phyloP scores from a whole-genome alignment of 805 yeast species.

The Wickerhamiella australiensis region DNA sequence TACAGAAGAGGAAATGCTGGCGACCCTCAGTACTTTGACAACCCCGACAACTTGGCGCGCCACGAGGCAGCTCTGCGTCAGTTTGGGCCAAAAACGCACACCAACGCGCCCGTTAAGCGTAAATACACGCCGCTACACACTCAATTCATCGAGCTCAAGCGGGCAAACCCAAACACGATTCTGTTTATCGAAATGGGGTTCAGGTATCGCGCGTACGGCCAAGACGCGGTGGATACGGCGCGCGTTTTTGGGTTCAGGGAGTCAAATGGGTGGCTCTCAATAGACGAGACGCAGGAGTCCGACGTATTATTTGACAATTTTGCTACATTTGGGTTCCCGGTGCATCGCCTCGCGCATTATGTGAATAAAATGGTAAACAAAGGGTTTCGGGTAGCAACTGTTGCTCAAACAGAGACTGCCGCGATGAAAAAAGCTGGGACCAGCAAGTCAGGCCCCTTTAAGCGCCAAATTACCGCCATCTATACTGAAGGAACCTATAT shows the following conservation, averaged over 20 bases:
- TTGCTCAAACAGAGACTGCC: constrained; percentile 72
- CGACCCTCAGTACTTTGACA: constrained; percentile 4
- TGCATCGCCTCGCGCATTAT: constrained; percentile 59
- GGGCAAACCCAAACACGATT: constrained; percentile 49
- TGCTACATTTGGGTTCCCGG: constrained; percentile 82
- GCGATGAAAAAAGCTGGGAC: constrained; percentile 49
- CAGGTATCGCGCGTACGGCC: constrained; percentile 75
- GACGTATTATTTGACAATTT: constrained; percentile 45
- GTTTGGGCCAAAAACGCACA: constrained; percentile 8
- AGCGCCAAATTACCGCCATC: constrained; percentile 53
- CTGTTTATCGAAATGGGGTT: constrained; percentile 84
- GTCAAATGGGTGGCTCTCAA: constrained; percentile 51
- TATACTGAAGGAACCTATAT: constrained; percentile 78
- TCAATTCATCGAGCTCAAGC: constrained; percentile 60
- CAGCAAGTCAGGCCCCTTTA: constrained; percentile 48
- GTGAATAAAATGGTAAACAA: constrained; percentile 55
- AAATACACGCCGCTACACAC: constrained; percentile 59
- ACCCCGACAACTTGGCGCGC: constrained; percentile 5
- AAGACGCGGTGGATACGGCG: constrained; percentile 67
- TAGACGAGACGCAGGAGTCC: constrained; percentile 39
- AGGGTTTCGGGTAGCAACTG: constrained; percentile 78
- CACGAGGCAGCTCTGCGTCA: neutral
- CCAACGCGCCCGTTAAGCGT: constrained; percentile 5
- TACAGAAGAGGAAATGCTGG: constrained; percentile 1
- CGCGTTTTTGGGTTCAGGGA: constrained; percentile 42